These are phyloP conservation scores for Thelonectria discophora DNA, from an alignment of 2,329 filamentous ascomycete genomes.

Conservation along the genomic window DNA sequence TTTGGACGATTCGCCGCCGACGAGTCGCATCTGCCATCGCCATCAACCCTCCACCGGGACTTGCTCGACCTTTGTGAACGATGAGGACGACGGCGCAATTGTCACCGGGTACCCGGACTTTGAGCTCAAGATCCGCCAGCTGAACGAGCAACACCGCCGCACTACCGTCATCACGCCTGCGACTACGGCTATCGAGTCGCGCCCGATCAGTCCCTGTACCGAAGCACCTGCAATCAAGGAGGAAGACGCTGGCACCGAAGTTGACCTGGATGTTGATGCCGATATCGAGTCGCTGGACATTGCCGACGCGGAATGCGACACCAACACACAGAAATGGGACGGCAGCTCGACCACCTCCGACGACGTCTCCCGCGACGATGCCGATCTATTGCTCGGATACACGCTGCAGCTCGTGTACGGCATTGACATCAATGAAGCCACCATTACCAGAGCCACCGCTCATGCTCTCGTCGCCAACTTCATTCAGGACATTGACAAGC, in stretches of 20 bases:
- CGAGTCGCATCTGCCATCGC: constrained; percentile 45
- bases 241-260: constrained; percentile 31
- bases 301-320: constrained; percentile 22
- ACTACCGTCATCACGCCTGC: constrained; percentile 1
- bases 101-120: constrained; percentile 42
- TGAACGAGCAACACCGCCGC: constrained; percentile 23
- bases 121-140: constrained; percentile 37
- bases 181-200: constrained; percentile 17
- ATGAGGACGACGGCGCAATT: constrained; percentile 45
- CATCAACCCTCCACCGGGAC: constrained; percentile 47
- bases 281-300: not conserved
- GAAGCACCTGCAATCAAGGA: constrained; percentile 35
- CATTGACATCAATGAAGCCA: constrained; percentile 47
- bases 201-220: constrained; percentile 26
- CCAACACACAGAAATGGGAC: constrained; percentile 29
- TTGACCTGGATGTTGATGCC: constrained; percentile 23
- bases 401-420: constrained; percentile 51
- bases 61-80: constrained; percentile 51
- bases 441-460: constrained; percentile 41
- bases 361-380: constrained; percentile 47
- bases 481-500: constrained; percentile 45
- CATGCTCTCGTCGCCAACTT: constrained; percentile 47
- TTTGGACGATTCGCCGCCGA: constrained; percentile 37
- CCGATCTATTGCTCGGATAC: constrained; percentile 48
- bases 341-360: constrained; percentile 39